Evolutionary conservation across 2,329 filamentous ascomycete species (phyloP), one percentile per base, ranked within the genome.

Genomic region (Hymenoscyphus scutula): DNA sequence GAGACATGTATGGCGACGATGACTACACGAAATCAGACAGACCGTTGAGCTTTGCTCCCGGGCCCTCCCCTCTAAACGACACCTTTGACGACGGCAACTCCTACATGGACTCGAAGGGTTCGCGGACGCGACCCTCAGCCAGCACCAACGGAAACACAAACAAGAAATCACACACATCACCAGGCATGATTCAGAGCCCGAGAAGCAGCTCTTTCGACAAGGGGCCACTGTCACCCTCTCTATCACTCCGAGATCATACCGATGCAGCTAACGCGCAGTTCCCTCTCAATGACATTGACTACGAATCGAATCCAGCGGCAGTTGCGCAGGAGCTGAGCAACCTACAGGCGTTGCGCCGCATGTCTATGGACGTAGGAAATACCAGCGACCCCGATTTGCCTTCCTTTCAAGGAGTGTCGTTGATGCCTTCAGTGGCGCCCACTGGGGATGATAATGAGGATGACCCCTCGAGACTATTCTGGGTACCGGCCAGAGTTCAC

Each of bases 401-500:
- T 15, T 89, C 89, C 1, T 91, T 90, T 72, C 84, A 84, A 60
- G 81, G 81, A 58, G 80, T 86, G 73, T 83, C 83, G 5, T 77
- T 87, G 45, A 84, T 91, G 78, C 88, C 90, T 2, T 83, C 89
- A 19, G 84, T 89, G 66, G 89, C 90, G 19, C 90, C 91, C 1
- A 86, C 82, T 2, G 85, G 87, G 34, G 84, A 86, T 64, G 89
- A 91, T 66, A 89, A 96, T 71, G 92, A 96, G 74, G 89, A 92
- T 70, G 94, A 98, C 74, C 87, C 92, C 7, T 92, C 93, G 1
- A 85, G 92, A 65, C 78, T 98, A 63, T 90, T 98, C 68, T 99
- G 95, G 95, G 95, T 99, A 5, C 95, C 95, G 5, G 95, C 95
- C 27, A 87, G 92, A 63, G 84, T 99, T 30, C 95, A 99, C 71